phyloP scores from a whole-genome alignment of 202 grass and related monocot genomes.

The Cymbopogon flexuosus region DNA sequence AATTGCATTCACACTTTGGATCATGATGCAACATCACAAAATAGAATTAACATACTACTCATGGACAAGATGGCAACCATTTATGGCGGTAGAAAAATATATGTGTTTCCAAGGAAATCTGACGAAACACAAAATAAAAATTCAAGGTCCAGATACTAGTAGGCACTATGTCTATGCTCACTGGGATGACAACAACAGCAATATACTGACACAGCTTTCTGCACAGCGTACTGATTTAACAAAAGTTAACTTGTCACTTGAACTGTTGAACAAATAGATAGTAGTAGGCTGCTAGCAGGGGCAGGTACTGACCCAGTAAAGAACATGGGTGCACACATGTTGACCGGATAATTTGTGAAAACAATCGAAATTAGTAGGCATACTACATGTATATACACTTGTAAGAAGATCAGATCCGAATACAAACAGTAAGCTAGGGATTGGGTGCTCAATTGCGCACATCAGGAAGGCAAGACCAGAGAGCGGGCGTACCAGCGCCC shows the following conservation, averaged over 20 bases:
- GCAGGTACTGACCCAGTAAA: background rate
- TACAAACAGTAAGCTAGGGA: background rate
- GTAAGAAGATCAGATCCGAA: background rate
- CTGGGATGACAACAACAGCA: background rate
- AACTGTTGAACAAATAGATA: background rate
- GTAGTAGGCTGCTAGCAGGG: background rate
- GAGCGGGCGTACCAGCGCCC: background rate
- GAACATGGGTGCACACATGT: background rate
- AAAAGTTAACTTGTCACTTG: background rate
- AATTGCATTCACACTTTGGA: background rate
- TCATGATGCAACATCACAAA: background rate
- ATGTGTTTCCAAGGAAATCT: background rate
- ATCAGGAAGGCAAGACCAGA: background rate
- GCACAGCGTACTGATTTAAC: background rate
- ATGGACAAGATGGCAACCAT: background rate
- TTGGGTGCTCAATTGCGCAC: background rate
- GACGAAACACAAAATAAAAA: background rate
- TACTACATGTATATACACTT: background rate
- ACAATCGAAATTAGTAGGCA: background rate
- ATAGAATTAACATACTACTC: background rate
- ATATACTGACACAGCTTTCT: background rate
- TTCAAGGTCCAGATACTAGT: background rate
- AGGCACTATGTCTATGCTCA: background rate
- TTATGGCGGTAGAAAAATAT: background rate
- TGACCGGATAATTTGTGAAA: background rate